These are phyloP conservation scores for Tephrocybe sp. DNA, from an alignment of 768 basidiomycete species.

Conservation along the genomic window DNA sequence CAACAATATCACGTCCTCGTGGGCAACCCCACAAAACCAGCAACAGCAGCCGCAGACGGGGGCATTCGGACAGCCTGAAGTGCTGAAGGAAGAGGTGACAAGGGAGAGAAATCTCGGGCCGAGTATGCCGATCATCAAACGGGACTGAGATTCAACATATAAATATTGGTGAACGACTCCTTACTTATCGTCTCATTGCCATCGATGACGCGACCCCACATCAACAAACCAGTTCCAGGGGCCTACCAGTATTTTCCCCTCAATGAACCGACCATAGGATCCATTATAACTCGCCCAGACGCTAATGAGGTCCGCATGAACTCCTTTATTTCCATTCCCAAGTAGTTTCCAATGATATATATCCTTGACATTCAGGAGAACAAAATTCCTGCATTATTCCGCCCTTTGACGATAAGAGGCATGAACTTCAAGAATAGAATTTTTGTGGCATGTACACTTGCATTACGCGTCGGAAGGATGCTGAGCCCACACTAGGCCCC, in stretches of 20 bases:
- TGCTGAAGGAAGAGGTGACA: too few relatives aligned
- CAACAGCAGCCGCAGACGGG: too few relatives aligned
- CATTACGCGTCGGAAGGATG: background rate
- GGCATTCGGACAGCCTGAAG: too few relatives aligned
- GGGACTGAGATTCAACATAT: too few relatives aligned
- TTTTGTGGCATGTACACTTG: slow-evolving; percentile 49
- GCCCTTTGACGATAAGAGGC: slow-evolving; percentile 60
- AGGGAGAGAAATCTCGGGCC: too few relatives aligned
- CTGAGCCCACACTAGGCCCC: slow-evolving; percentile 49
- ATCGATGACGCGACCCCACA: slow-evolving; percentile 15
- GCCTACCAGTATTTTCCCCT: slow-evolving; percentile 58
- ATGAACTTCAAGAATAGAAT: slow-evolving; percentile 75
- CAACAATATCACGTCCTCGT: too few relatives aligned
- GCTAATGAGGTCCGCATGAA: slow-evolving; percentile 8
- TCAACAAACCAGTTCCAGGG: slow-evolving; percentile 50
- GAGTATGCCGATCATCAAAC: too few relatives aligned
- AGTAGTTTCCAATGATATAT: background rate
- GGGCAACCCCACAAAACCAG: too few relatives aligned
- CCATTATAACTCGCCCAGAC: slow-evolving; percentile 14
- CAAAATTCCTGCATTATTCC: slow-evolving; percentile 58
- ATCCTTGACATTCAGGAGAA: slow-evolving; percentile 38
- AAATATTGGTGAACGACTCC: too few relatives aligned
- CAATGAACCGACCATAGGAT: slow-evolving; percentile 59
- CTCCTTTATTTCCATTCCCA: background rate
- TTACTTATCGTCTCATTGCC: background rate